phyloP scores from a whole-genome alignment of 2,329 filamentous ascomycete genomes.

The Clarireedia sp. region DNA sequence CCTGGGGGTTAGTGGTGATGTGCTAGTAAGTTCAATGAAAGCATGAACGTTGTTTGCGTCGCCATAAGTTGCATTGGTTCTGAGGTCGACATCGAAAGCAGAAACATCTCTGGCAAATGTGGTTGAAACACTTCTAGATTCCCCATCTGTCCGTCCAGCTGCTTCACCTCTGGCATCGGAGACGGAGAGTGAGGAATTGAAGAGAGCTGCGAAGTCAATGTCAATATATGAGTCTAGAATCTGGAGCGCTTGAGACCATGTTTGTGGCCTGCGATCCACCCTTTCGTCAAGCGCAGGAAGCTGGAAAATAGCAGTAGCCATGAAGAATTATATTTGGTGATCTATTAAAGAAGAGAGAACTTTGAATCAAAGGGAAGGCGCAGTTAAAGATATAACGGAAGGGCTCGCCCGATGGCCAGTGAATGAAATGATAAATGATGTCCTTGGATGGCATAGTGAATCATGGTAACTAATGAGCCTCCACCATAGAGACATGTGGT shows the following conservation, averaged over 20 bases:
- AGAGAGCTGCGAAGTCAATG: conserved; percentile 2
- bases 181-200: neutral
- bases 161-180: neutral
- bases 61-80: no score
- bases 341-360: neutral
- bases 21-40: neutral
- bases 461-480: no score
- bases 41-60: neutral
- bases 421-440: no score
- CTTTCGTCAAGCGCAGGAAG: no score
- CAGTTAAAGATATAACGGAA: no score
- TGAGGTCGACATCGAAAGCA: neutral
- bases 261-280: neutral
- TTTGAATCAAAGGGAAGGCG: neutral
- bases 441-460: no score
- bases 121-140: no score
- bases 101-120: neutral
- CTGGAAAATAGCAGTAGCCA: neutral
- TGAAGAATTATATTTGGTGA: neutral
- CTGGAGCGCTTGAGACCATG: neutral
- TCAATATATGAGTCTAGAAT: conserved; percentile 4
- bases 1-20: neutral
- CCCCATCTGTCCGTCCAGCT: no score
- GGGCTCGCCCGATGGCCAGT: no score
- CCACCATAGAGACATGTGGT: no score